Evolutionary conservation across 495 filamentous ascomycete species (phyloP), one percentile per base, ranked within the genome.

Genomic region (Acidiella bohemica): DNA sequence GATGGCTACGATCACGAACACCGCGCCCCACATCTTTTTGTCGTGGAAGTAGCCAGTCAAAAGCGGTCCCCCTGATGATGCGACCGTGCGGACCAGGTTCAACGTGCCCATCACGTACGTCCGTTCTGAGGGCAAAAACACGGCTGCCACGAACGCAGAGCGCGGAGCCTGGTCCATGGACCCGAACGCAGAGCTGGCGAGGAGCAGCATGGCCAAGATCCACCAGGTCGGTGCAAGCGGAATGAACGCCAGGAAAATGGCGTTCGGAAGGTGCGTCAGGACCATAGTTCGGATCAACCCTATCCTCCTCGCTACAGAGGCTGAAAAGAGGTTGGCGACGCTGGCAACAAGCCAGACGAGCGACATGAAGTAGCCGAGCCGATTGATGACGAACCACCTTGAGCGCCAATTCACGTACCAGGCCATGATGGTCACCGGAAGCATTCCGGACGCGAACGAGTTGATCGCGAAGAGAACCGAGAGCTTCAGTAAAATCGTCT

Each of bases 231-330:
- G 72, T 14, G 80, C 50, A 11, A 48, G 39, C 0, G 80, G 73
- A 39, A 90, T 77, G 24, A 86, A 55, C 8, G 75, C 60, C 2
- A 88, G 71, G 45, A 78, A 77, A 34, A 85, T 61, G 10, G 81
- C 69, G 2, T 78, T 82, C 1, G 83, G 83, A 4, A 81, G 68
- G 51, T 88, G 82, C 2, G 81, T 84, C 49, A 84, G 82, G 24
- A 87, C 80, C 82, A 92, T 92, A 9, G 82, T 82, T 54, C 76
- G 77, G 49, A 92, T 68, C 20, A 86, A 71, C 0, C 85, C 85
- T 27, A 90, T 72, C 29, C 77, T 68, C 42, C 78, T 77, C 2
- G 83, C 70, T 39, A 92, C 70, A 1, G 81, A 78, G 0, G 81
- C 76, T 1, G 81, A 75, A 24, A 85, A 70, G 3, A 87, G 64